Evolutionary conservation across 2,329 filamentous ascomycete species (phyloP).

Genomic region (Botryotinia narcissicola): DNA sequence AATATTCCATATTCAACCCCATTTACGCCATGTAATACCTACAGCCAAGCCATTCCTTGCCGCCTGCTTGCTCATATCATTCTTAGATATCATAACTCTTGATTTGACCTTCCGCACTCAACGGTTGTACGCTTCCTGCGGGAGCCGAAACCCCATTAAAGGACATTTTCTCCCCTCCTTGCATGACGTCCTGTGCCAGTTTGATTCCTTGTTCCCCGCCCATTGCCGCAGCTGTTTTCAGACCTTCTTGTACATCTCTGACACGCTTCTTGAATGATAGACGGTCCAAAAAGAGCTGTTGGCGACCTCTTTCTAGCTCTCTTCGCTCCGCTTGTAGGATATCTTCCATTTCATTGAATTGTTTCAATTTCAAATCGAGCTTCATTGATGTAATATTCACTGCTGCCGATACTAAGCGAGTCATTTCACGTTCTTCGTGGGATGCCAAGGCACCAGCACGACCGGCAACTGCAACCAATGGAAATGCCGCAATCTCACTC

Average conservation of each 20-base stretch:
- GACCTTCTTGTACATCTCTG: slow-evolving; percentile 72
- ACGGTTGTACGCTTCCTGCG: slow-evolving; percentile 50
- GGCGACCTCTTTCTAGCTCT: slow-evolving; percentile 85
- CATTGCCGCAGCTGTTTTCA: slow-evolving; percentile 51
- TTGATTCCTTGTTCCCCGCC: slow-evolving; percentile 41
- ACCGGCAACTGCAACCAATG: slow-evolving; percentile 81
- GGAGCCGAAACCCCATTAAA: slow-evolving; percentile 48
- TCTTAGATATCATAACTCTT: slow-evolving; percentile 45
- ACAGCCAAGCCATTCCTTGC: slow-evolving; percentile 14
- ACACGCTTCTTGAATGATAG: slow-evolving; percentile 87
- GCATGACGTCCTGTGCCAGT: slow-evolving; percentile 39
- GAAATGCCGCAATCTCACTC: slow-evolving; percentile 67
- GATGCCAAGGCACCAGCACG: slow-evolving; percentile 86
- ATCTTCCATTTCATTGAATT: slow-evolving; percentile 94
- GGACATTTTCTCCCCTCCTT: slow-evolving; percentile 46
- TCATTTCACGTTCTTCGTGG: slow-evolving; percentile 96
- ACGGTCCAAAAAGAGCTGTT: slow-evolving; percentile 91
- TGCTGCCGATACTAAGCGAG: slow-evolving; percentile 83
- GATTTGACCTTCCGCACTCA: slow-evolving; percentile 53
- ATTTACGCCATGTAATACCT: slow-evolving; percentile 31
- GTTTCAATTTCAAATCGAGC: slow-evolving; percentile 90
- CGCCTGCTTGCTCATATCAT: slow-evolving; percentile 18
- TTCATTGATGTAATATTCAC: slow-evolving; percentile 95
- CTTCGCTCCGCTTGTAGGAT: slow-evolving; percentile 88
- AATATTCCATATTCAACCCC: slow-evolving; percentile 33